A percentile compares a stretch with the other conserved stretches of the same genome.
These are phyloP conservation scores for Hemisphaericaspora xylofermentans DNA, from an alignment of 1,139 yeast genomes.

Conservation along the genomic window DNA sequence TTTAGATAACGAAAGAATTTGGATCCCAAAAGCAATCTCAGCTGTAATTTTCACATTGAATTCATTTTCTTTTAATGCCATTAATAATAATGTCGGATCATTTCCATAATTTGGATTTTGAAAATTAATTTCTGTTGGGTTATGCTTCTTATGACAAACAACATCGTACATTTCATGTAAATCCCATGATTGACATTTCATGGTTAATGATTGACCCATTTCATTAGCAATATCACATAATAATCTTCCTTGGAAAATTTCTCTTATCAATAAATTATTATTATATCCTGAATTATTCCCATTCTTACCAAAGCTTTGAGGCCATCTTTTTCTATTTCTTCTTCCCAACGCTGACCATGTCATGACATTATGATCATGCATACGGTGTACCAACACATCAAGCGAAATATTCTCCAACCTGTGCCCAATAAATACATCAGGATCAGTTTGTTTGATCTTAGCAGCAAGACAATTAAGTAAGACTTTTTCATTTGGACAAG, in stretches of 20 bases:
- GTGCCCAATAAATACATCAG: conserved; percentile 91
- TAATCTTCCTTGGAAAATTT: conserved; percentile 81
- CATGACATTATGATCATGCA: conserved; percentile 68
- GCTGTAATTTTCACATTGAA: conserved; percentile 71
- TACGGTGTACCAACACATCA: conserved; percentile 79
- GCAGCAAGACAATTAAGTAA: conserved; percentile 74
- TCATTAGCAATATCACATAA: conserved; percentile 92
- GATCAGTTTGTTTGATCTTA: conserved; percentile 69
- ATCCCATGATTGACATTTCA: conserved; percentile 96
- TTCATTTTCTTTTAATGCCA: conserved; percentile 72
- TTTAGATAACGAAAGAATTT: conserved; percentile 83
- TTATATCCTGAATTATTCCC: conserved; percentile 37
- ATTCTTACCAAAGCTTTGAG: conserved; percentile 50
- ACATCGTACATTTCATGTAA: conserved; percentile 86
- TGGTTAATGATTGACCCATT: conserved; percentile 89
- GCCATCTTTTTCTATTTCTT: conserved; percentile 73
- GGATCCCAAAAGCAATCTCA: conserved; percentile 76
- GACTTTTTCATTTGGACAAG: conserved; percentile 72
- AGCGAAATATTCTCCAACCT: conserved; percentile 74
- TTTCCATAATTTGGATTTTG: conserved; percentile 65
- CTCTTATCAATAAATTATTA: conserved; percentile 57
- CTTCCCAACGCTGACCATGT: conserved; percentile 89
- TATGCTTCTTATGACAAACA: conserved; percentile 60
- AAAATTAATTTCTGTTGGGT: conserved; percentile 70
- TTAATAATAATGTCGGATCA: conserved; percentile 63